These are phyloP conservation scores for Fusarium odoratissimum DNA, from an alignment of 2,329 filamentous ascomycete genomes.

Conservation along the genomic window DNA sequence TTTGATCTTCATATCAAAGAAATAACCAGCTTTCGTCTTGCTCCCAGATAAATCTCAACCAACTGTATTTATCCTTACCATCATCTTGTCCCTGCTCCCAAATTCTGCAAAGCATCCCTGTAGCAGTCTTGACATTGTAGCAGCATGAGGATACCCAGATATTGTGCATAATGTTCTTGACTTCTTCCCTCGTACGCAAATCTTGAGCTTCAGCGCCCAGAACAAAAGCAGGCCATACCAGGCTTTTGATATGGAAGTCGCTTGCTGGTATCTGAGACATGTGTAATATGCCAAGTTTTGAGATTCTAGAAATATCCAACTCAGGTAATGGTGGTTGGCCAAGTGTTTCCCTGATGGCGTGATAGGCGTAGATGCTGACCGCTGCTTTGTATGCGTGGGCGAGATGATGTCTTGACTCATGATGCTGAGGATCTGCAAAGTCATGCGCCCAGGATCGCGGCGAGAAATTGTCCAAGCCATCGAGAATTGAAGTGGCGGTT, in stretches of 20 bases:
- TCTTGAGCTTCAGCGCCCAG: background rate
- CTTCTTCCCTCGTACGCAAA: accelerated
- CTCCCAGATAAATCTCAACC: background rate
- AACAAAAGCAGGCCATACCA: background rate
- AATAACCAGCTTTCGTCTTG: background rate
- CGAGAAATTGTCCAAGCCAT: accelerated
- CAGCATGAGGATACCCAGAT: background rate
- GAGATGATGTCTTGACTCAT: background rate
- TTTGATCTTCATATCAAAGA: background rate
- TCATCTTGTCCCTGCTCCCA: accelerated
- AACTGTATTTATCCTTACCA: accelerated
- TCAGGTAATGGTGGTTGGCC: background rate
- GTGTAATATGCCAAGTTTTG: accelerated
- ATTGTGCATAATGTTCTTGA: accelerated
- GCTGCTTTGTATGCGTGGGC: background rate
- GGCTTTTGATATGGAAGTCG: background rate
- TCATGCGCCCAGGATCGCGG: accelerated
- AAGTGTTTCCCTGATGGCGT: accelerated
- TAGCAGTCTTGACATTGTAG: background rate
- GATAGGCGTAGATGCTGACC: background rate
- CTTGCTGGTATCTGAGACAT: background rate
- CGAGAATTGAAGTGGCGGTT: accelerated
- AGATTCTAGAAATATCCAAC: background rate
- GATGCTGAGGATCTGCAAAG: background rate
- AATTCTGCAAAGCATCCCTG: background rate